Conservation (phyloP, 352 stramenopile genomes). For the Thraustotheca clavata region DNA sequence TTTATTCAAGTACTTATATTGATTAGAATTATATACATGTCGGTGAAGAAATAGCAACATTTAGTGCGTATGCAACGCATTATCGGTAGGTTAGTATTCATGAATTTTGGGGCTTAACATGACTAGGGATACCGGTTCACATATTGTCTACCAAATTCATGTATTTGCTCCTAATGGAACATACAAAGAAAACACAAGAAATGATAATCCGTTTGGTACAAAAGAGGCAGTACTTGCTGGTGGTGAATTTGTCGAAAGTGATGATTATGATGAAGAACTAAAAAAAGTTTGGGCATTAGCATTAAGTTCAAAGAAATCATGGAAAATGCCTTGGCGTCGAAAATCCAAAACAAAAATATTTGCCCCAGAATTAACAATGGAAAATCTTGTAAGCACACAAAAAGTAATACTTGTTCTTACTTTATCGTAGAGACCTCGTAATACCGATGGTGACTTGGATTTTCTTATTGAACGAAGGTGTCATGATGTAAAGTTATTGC, state of each 20-base stretch:
- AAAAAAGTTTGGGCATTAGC: background rate
- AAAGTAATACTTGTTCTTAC: no score
- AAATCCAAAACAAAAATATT: no score
- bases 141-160: constrained; percentile 6
- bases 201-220: background rate
- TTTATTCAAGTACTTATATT: background rate
- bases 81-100: background rate
- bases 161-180: background rate
- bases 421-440: no score
- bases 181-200: background rate
- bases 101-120: background rate
- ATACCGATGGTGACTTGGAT: background rate
- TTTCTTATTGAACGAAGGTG: constrained; percentile 13
- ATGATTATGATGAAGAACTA: background rate
- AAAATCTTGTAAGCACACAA: no score
- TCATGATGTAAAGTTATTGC: constrained; percentile 16
- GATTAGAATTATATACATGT: background rate
- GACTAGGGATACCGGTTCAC: background rate
- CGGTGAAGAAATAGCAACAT: constrained; percentile 4
- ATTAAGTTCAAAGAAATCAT: background rate
- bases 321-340: background rate
- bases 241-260: background rate
- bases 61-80: background rate
- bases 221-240: background rate
- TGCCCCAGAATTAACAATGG: no score